Conservation (phyloP, 2,329 filamentous ascomycete species). For the Aspergillus ruber region DNA sequence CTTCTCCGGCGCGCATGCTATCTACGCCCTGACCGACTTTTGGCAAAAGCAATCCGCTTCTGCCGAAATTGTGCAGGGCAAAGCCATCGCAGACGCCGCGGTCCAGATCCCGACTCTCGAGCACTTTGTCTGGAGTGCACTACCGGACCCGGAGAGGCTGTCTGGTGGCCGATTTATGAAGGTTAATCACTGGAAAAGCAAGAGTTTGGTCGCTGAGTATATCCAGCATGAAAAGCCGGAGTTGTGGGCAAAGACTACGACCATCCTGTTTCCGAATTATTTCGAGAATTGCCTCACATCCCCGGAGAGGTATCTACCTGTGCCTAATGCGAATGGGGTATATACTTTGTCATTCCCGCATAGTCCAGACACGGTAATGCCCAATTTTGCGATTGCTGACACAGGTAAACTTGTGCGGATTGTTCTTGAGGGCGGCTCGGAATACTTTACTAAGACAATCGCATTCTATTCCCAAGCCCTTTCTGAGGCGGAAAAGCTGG, state of each 20-base stretch:
- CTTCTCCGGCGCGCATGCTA: conserved; percentile 4
- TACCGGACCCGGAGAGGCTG: conserved; percentile 5
- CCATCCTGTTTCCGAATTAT: conserved; percentile 6
- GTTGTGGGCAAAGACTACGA: conserved; percentile 6
- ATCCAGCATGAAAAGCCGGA: conserved; percentile 3
- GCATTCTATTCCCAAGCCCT: conserved; percentile 6
- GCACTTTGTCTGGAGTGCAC: conserved; percentile 8
- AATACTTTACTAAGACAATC: conserved; percentile 5
- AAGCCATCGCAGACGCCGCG: conserved; percentile 7
- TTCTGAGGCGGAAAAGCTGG: conserved; percentile 8
- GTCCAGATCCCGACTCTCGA: conserved; percentile 1
- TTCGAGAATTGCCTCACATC: conserved; percentile 8
- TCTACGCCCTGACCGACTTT: conserved; percentile 10
- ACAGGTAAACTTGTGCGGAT: conserved; percentile 4
- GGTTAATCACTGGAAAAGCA: conserved; percentile 6
- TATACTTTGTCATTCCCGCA: conserved; percentile 6
- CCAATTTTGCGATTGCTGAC: conserved; percentile 6
- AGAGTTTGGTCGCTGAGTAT: conserved; percentile 5
- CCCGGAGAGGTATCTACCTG: conserved; percentile 6
- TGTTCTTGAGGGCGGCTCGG: conserved; percentile 3
- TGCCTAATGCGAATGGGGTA: not conserved
- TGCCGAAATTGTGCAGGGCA: conserved; percentile 7
- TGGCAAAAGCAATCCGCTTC: conserved; percentile 7
- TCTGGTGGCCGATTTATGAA: conserved; percentile 5
- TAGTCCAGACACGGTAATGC: conserved; percentile 3